phyloP scores from a whole-genome alignment of 1,139 yeast species.

The Hyphopichia buzzinii region DNA sequence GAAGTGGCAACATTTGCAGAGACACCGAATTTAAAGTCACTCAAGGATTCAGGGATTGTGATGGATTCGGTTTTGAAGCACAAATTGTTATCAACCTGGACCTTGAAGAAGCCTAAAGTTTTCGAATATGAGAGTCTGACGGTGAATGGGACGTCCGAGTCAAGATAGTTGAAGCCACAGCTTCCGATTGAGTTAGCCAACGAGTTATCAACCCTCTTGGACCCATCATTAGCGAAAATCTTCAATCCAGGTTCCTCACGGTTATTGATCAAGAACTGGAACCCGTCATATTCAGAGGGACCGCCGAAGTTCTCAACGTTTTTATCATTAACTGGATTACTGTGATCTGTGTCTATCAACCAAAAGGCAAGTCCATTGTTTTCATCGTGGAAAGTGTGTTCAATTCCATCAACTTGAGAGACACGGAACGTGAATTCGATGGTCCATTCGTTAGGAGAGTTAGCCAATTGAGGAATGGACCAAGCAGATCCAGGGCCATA shows the following conservation, averaged over 20 bases:
- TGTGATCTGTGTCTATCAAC: constrained; percentile 33
- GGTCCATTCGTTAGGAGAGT: constrained; percentile 49
- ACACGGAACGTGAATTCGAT: constrained; percentile 62
- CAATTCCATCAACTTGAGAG: constrained; percentile 24
- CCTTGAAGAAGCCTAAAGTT: constrained; percentile 44
- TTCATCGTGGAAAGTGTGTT: constrained; percentile 12
- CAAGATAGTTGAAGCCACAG: constrained; percentile 60
- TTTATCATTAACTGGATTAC: constrained; percentile 19
- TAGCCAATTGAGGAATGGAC: constrained; percentile 37
- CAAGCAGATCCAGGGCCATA: constrained; percentile 49
- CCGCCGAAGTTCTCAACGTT: constrained; percentile 45
- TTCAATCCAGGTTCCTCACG: constrained; percentile 51
- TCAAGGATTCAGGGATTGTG: constrained; percentile 26
- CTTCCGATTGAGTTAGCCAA: constrained; percentile 46
- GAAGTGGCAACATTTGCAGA: constrained; percentile 39
- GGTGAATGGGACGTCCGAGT: constrained; percentile 67
- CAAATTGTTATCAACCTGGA: constrained; percentile 67
- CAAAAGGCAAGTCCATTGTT: constrained; percentile 54
- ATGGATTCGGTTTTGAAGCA: constrained; percentile 65
- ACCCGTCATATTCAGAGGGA: constrained; percentile 56
- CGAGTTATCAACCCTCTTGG: constrained; percentile 23
- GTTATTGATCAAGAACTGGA: constrained; percentile 53
- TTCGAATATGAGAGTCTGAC: constrained; percentile 60
- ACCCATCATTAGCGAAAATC: constrained; percentile 58
- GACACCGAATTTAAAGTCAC: constrained; percentile 49